Evolutionary conservation across 2,329 filamentous ascomycete genomes (phyloP).

Genomic region (Fusarium fujikuroi): DNA sequence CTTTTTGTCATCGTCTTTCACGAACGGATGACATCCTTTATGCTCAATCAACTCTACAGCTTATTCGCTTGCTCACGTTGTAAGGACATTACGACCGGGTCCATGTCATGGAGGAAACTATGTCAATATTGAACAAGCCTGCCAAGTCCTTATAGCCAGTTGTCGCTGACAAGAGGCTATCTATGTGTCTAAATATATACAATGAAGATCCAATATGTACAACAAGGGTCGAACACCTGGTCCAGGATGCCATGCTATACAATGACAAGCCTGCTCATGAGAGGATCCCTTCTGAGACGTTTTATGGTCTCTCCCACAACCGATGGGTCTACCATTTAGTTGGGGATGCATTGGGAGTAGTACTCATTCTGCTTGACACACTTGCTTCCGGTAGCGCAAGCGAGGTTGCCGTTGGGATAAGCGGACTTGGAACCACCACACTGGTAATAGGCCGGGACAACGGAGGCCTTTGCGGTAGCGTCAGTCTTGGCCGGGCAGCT

Average conservation of each 20-base stretch:
- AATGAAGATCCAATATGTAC: slow-evolving; percentile 30
- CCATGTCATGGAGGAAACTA: neutral
- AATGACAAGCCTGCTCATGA: slow-evolving; percentile 17
- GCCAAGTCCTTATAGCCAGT: slow-evolving; percentile 19
- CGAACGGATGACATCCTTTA: rapidly evolving
- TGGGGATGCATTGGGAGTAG: slow-evolving; percentile 42
- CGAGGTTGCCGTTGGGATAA: slow-evolving; percentile 37
- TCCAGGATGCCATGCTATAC: slow-evolving; percentile 22
- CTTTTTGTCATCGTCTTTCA: rapidly evolving
- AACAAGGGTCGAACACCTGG: slow-evolving; percentile 30
- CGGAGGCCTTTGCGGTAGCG: slow-evolving; percentile 19
- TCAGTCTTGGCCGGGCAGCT: slow-evolving; percentile 31
- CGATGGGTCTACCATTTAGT: slow-evolving; percentile 30
- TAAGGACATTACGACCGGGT: neutral
- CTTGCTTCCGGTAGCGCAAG: slow-evolving; percentile 37
- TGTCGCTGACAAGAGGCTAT: slow-evolving; percentile 12
- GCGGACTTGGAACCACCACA: slow-evolving; percentile 38
- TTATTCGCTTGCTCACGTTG: too few species aligned
- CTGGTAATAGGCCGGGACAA: slow-evolving; percentile 32
- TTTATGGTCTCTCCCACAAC: neutral
- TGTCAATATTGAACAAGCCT: slow-evolving; percentile 12
- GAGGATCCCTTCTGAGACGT: neutral
- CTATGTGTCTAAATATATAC: slow-evolving; percentile 35
- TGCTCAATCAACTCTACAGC: neutral
- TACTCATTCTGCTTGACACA: slow-evolving; percentile 41